Evolutionary conservation across 768 basidiomycete species (phyloP), one percentile per base, ranked within the genome.

Genomic region (Suillus fuscotomentosus): DNA sequence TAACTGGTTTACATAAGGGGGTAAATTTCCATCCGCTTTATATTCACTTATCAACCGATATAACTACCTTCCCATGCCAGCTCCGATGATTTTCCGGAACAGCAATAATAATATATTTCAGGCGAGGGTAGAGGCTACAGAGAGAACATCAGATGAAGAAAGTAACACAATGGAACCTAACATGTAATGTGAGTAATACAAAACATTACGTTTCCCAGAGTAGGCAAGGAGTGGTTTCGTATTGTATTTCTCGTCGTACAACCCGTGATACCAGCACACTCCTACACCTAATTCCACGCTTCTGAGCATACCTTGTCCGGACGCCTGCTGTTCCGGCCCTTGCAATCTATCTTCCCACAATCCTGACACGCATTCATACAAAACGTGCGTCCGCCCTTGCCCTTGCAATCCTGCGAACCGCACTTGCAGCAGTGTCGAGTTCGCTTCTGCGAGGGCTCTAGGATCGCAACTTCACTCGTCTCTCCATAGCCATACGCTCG

Each of bases 341-440:
- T 87, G 70, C 91, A 94, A 17, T 90, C 88, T 67, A 88, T 69
- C 79, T 89, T 88, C n/a, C 90, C 89, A 72, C 92, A 94, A 74
- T 94, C 91, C 77, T 91, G 89, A 67, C 91, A 93, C 48, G 85
- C 79, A 72, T 87, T 92, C 69, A 78, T 79, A 72, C 91, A 94
- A 72, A 91, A 92, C 51, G 79, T 79, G 45, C 90, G 80, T 5
- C 91, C 91, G 3, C 91, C 91, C 69, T 92, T 93, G 57, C 91
- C 91, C 72, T 92, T 93, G 74, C 91, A 94, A 27, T 90, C 86
- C 75, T 88, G 86, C 45, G 85, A 87, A 17, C 91, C 91, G 63
- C 91, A 93, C 77, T 94, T 94, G 73, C 88, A 88, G 69, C 91
- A 94, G 70, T 92, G 92, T 47, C 91, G 88, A 51, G 86, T 85